Conservation (phyloP, 495 filamentous ascomycete species). For the Cryomyces antarcticus region DNA sequence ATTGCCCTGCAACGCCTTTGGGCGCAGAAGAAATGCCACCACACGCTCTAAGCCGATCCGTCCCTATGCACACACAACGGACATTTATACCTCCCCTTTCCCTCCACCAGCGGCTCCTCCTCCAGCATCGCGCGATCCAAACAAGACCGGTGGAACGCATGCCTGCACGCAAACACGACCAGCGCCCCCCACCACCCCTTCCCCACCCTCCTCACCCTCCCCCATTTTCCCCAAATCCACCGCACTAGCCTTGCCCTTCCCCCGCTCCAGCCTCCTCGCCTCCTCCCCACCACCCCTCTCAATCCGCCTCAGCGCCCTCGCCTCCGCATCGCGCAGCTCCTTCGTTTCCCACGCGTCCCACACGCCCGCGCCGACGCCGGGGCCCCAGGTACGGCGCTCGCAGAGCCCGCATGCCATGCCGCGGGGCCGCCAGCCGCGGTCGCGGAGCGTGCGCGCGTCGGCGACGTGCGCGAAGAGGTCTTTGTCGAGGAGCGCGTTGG, state of each 20-base stretch:
- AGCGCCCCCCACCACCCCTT: background rate
- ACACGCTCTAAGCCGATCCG: too few relatives aligned
- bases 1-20: too few relatives aligned
- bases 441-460: conserved; percentile 51
- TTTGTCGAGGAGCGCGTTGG: conserved; percentile 70
- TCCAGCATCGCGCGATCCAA: background rate
- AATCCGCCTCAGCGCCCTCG: conserved; percentile 7
- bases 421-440: conserved; percentile 72
- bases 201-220: background rate
- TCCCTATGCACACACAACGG: too few relatives aligned
- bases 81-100: too few relatives aligned
- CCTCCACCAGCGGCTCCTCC: too few relatives aligned
- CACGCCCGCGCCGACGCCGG: conserved; percentile 54
- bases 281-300: conserved; percentile 8
- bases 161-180: background rate
- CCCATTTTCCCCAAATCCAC: too few relatives aligned
- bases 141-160: background rate
- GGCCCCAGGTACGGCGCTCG: conserved; percentile 68
- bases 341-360: conserved; percentile 64
- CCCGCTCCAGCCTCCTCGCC: conserved; percentile 6
- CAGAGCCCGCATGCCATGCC: conserved; percentile 79
- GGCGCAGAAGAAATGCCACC: too few relatives aligned
- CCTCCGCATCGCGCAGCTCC: conserved; percentile 24
- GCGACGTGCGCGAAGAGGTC: conserved; percentile 75
- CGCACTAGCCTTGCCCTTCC: conserved; percentile 9